Percentiles rank a stretch among this genome's conserved stretches.
phyloP scores from a whole-genome alignment of 345 rosid species.

The Brassica napus region Da-Ae NC_063442.1:12233501-12234000 shows the following conservation, averaged over 20 bases:
- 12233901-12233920: neutral
- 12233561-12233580: constrained; percentile 4
- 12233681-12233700: neutral
- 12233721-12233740: neutral
- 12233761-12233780: neutral
- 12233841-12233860: neutral
- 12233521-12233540: constrained; percentile 4
- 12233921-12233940: neutral
- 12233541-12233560: constrained; percentile 15
- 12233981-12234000: neutral
- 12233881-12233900: neutral
- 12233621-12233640: constrained; percentile 8
- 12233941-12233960: neutral
- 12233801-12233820: neutral
- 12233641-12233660: neutral
- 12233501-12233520: constrained; percentile 7
- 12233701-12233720: neutral
- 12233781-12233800: neutral
- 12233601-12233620: constrained; percentile 16
- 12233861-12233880: neutral
- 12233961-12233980: neutral
- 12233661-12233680: neutral
- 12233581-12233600: constrained; percentile 11
- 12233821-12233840: neutral
- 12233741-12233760: neutral